Evolutionary conservation across 257 asterid species (phyloP).

Genomic region (Solanum appendiculatum): DNA sequence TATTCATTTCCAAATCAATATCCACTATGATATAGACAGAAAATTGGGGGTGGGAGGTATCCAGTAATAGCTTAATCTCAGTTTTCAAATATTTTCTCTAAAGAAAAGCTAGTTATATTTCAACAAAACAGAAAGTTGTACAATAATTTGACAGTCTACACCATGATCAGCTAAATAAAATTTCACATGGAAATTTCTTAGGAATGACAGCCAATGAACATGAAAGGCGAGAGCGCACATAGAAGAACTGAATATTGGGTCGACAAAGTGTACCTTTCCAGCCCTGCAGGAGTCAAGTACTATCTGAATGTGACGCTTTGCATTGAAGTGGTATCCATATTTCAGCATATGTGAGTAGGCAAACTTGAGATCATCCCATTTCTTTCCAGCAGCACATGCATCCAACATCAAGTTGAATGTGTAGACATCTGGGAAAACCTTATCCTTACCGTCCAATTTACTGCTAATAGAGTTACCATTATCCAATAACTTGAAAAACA

Average conservation of each 20-base stretch:
- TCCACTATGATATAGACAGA: background rate
- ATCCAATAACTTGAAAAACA: slow-evolving; percentile 50
- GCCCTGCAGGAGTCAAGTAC: slow-evolving; percentile 53
- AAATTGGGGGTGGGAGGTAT: background rate
- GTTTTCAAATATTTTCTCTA: background rate
- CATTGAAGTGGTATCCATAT: slow-evolving; percentile 65
- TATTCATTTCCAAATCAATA: background rate
- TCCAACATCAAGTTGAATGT: slow-evolving; percentile 84
- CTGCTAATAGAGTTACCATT: slow-evolving; percentile 23
- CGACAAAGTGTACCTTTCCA: slow-evolving; percentile 58
- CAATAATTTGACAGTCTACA: background rate
- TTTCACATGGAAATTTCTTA: background rate
- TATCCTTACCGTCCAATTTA: slow-evolving; percentile 32
- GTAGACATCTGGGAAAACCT: slow-evolving; percentile 66
- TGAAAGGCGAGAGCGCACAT: background rate
- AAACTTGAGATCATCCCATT: slow-evolving; percentile 84
- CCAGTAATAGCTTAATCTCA: background rate
- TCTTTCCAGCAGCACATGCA: slow-evolving; percentile 43
- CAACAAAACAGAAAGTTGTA: background rate
- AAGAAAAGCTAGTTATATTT: background rate
- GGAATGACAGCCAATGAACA: background rate
- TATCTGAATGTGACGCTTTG: slow-evolving; percentile 70
- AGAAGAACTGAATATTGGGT: background rate
- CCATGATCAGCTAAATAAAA: background rate
- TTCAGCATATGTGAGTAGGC: slow-evolving; percentile 58